phyloP scores from a whole-genome alignment of 768 basidiomycete genomes.

The Multifurca ochricompacta region DNA sequence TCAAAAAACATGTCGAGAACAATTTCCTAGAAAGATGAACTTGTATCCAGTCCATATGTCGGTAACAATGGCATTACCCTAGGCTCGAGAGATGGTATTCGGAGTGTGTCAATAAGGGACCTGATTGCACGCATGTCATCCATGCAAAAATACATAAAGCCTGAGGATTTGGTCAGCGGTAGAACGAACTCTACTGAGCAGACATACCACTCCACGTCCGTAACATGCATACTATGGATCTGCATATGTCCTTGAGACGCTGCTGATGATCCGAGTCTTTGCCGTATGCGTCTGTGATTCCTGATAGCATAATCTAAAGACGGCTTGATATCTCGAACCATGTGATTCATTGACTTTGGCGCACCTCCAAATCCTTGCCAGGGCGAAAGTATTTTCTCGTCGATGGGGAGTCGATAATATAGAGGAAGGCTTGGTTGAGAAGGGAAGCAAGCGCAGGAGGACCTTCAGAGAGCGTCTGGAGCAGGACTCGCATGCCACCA shows the following conservation, averaged over 20 bases:
- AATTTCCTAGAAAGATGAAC: constrained; percentile 55
- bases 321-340: neutral
- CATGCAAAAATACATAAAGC: constrained; percentile 91
- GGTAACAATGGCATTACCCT: constrained; percentile 44
- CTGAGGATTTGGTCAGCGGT: constrained; percentile 29
- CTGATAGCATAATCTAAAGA: constrained; percentile 70
- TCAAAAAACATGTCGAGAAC: constrained; percentile 93
- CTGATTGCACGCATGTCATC: constrained; percentile 80
- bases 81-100: constrained; percentile 81
- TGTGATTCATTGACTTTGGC: constrained; percentile 14
- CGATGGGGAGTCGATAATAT: constrained; percentile 78
- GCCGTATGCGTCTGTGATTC: constrained; percentile 89
- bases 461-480: constrained; percentile 86
- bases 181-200: neutral
- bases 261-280: constrained; percentile 74
- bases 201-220: constrained; percentile 88
- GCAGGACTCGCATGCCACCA: constrained; percentile 77
- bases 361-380: constrained; percentile 85
- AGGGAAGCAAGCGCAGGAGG: constrained; percentile 74
- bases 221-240: constrained; percentile 75
- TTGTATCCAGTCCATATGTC: neutral
- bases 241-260: constrained; percentile 67
- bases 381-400: constrained; percentile 70
- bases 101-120: constrained; percentile 75
- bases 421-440: constrained; percentile 71